A percentile compares a stretch with the other conserved stretches of the same genome.
These are phyloP conservation scores for Vigna mungo DNA, from an alignment of 306 rosid species.

Conservation along the genomic window DNA sequence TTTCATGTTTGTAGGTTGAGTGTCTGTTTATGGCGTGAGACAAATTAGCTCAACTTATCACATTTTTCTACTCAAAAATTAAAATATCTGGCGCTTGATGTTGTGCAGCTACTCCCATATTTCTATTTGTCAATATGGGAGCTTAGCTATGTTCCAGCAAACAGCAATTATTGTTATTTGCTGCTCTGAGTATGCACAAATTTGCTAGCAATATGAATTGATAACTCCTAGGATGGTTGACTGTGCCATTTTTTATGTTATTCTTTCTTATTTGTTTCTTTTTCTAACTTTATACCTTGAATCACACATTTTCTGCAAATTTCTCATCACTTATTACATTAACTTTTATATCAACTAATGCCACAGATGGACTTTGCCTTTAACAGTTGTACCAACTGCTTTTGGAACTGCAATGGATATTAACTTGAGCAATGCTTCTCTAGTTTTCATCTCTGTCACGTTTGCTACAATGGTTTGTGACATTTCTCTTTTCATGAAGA, in stretches of 20 bases:
- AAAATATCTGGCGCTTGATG: neutral
- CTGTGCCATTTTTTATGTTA: conserved; percentile 26
- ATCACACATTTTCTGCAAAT: conserved; percentile 45
- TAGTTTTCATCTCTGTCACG: conserved; percentile 94
- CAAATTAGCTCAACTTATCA: conserved; percentile 6
- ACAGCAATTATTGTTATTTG: conserved; percentile 23
- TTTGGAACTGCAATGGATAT: conserved; percentile 95
- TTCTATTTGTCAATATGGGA: conserved; percentile 25
- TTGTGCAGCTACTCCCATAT: conserved; percentile 30
- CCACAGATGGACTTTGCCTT: conserved; percentile 99
- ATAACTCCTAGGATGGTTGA: conserved; percentile 27
- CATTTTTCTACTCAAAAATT: neutral
- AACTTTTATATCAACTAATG: conserved; percentile 98
- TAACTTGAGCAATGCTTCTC: conserved; percentile 96
- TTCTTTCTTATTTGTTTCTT: neutral
- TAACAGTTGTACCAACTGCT: conserved; percentile 99
- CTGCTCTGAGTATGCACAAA: neutral
- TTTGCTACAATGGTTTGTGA: conserved; percentile 98
- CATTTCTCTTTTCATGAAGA: conserved; percentile 37
- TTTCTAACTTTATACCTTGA: conserved; percentile 23
- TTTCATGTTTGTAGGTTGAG: neutral
- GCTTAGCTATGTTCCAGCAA: conserved; percentile 4
- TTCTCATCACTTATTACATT: conserved; percentile 56
- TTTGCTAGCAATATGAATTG: conserved; percentile 11
- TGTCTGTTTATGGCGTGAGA: neutral